These are phyloP conservation scores for Metschnikowia shivogae DNA, from an alignment of 805 yeast species.

Conservation along the genomic window DNA sequence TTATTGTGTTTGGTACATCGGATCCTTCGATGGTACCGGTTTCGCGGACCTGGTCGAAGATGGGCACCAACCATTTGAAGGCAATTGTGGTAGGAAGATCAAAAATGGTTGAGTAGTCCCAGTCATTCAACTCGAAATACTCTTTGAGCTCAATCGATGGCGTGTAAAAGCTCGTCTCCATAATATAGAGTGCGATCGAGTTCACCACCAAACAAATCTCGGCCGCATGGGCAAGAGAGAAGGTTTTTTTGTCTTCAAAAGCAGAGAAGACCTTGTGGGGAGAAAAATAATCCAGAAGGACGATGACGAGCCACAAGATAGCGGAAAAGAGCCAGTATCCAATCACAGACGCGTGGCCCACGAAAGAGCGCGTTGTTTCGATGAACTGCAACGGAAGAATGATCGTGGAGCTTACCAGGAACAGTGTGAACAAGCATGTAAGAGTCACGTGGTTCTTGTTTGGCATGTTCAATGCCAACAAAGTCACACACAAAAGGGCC, in stretches of 20 bases:
- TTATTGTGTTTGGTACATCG: constrained; percentile 15
- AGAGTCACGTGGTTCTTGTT: not conserved
- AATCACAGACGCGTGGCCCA: constrained; percentile 22
- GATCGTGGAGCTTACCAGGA: constrained; percentile 8
- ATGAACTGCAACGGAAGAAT: constrained; percentile 23
- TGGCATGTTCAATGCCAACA: constrained; percentile 8
- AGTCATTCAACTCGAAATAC: constrained; percentile 22
- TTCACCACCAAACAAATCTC: constrained; percentile 14
- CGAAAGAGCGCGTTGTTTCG: constrained; percentile 21
- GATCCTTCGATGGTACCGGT: constrained; percentile 20
- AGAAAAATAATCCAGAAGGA: constrained; percentile 21
- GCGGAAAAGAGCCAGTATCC: constrained; percentile 21
- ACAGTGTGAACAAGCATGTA: constrained; percentile 9
- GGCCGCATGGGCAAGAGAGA: constrained; percentile 12
- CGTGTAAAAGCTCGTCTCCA: constrained; percentile 20
- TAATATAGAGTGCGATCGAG: constrained; percentile 12
- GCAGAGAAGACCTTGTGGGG: constrained; percentile 16
- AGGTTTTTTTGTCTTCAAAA: constrained; percentile 4
- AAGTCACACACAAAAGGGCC: constrained; percentile 11
- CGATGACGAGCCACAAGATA: constrained; percentile 9
- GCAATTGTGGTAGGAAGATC: constrained; percentile 23
- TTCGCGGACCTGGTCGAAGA: constrained; percentile 22
- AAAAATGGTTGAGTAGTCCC: constrained; percentile 21
- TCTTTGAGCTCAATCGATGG: constrained; percentile 22
- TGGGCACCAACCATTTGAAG: constrained; percentile 27